A percentile compares a stretch with the other conserved stretches of the same genome.
These are phyloP conservation scores for Aspergillus ellipticus DNA, from an alignment of 495 filamentous ascomycete species.

Conservation along the genomic window DNA sequence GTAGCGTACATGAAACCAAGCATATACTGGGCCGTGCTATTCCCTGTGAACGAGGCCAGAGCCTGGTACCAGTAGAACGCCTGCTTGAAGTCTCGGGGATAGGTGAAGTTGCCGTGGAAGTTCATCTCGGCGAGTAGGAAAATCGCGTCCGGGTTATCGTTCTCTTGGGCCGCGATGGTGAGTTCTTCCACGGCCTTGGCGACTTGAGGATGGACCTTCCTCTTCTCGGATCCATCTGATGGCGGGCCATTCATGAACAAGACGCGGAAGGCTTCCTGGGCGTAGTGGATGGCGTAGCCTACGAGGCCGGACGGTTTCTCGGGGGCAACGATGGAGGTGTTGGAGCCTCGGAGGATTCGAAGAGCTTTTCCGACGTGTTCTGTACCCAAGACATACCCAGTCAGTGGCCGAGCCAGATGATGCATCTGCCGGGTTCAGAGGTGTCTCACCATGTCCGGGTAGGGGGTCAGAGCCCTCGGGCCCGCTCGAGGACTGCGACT, in stretches of 20 bases:
- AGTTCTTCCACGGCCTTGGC: conserved; percentile 65
- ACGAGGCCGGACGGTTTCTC: conserved; percentile 45
- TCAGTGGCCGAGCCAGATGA: conserved; percentile 6
- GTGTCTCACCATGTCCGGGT: conserved; percentile 33
- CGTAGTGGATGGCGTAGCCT: conserved; percentile 46
- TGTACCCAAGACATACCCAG: conserved; percentile 7
- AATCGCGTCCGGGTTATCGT: conserved; percentile 77
- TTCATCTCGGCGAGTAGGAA: conserved; percentile 92
- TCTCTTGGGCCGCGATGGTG: conserved; percentile 66
- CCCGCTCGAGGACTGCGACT: conserved; percentile 15
- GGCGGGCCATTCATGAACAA: conserved; percentile 50
- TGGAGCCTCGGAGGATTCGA: conserved; percentile 29
- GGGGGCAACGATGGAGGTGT: conserved; percentile 21
- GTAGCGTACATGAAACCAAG: conserved; percentile 95
- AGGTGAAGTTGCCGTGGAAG: conserved; percentile 90
- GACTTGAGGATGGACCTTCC: conserved; percentile 32
- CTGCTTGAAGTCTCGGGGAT: conserved; percentile 77
- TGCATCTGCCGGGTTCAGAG: background rate
- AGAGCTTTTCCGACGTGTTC: conserved; percentile 38
- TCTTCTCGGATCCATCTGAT: conserved; percentile 17
- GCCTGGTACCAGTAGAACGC: conserved; percentile 80
- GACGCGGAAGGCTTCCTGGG: conserved; percentile 43
- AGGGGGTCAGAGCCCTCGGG: conserved; percentile 17
- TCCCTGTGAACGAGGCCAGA: conserved; percentile 74
- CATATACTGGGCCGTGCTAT: conserved; percentile 91